Percentiles rank a stretch among this genome's conserved stretches.
phyloP scores from a whole-genome alignment of 75 land plant species.

The Selaginella moellendorffii region DNA sequence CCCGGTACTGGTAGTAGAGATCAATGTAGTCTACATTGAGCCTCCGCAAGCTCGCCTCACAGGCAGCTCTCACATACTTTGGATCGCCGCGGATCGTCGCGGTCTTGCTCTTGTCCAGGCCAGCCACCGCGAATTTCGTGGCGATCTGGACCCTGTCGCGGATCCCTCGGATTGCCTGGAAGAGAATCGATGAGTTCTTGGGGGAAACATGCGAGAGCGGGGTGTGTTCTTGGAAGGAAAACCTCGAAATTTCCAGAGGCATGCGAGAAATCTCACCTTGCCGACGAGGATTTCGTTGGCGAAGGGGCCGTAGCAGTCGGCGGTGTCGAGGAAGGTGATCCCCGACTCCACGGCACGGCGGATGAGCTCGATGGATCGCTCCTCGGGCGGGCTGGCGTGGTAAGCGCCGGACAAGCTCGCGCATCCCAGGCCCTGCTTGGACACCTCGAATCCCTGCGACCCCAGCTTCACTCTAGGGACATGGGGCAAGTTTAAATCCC shows the following conservation, averaged over 20 bases:
- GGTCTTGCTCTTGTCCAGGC: background rate
- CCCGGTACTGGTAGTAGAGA: constrained; percentile 42
- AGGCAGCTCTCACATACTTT: constrained; percentile 31
- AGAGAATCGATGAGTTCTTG: too few relatives aligned
- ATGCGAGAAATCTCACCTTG: background rate
- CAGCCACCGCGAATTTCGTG: constrained; percentile 5
- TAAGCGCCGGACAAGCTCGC: constrained; percentile 1
- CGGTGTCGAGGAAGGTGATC: constrained; percentile 5
- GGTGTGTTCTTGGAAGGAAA: too few relatives aligned
- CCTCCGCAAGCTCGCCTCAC: constrained; percentile 51
- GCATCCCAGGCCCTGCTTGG: constrained; percentile 5
- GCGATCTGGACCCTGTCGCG: constrained; percentile 3
- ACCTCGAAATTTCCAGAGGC: background rate
- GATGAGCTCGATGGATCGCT: constrained; percentile 4
- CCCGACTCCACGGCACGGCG: constrained; percentile 4
- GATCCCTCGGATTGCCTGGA: background rate
- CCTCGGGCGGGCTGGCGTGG: constrained; percentile 1
- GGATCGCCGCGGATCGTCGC: constrained; percentile 28
- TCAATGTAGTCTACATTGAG: constrained; percentile 46
- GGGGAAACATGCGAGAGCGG: too few relatives aligned
- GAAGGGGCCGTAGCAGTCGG: constrained; percentile 7
- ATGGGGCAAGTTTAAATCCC: constrained; percentile 6
- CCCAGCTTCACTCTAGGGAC: constrained; percentile 1
- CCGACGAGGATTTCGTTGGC: constrained; percentile 7
- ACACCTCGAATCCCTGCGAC: constrained; percentile 6